Base-by-base conservation (phyloP, 768 basidiomycete species). In the Tricholoma saponaceum region DNA sequence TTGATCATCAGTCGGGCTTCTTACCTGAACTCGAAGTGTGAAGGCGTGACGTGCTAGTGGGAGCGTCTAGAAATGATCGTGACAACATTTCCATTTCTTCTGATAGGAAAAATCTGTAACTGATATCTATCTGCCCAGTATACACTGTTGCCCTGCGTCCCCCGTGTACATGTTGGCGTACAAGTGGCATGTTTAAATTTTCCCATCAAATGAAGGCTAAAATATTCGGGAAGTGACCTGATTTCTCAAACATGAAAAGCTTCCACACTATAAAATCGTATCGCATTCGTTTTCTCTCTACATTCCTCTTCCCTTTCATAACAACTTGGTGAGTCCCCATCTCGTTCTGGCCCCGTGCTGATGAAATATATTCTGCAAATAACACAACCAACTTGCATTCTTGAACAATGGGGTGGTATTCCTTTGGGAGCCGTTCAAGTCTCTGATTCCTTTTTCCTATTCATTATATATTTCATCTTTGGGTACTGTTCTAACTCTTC, bases 371-470 rank as follows among this genome's bases (percentile, higher is more conserved):
- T 43, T 23, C 28, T 52, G 49, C 51, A 56, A 30, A 43, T 52
- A 22, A 39, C 33, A 32, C 60, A n/a, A 25, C 54, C 66, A 66
- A 71, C 66, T 65, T 64, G 66, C 58, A 44, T 65, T 57, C 47
- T 58, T 57, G 64, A 63, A 62, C 69, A 26, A 54, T 69, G 68
- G 67, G 66, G 64, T 60, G 61, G 55, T n/a, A 52, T 63, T 70
- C 72, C 70, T 71, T 67, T 64, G 66, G 71, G 72, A 73, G 58
- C 69, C 73, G 73, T 75, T 76, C 73, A 76, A 74, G 72, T 73
- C 71, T 63, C 72, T 74, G 73, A 71, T 41, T 54, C 33, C 56
- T 55, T 52, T 55, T 52, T 52, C 50, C 37, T 10, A 41, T 22
- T 41, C n/a, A n/a, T n/a, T 13, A 30, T 12, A 23, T 30, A 58